Base-by-base conservation (phyloP, 2,329 filamentous ascomycete species). In the Fusarium piperis region DNA sequence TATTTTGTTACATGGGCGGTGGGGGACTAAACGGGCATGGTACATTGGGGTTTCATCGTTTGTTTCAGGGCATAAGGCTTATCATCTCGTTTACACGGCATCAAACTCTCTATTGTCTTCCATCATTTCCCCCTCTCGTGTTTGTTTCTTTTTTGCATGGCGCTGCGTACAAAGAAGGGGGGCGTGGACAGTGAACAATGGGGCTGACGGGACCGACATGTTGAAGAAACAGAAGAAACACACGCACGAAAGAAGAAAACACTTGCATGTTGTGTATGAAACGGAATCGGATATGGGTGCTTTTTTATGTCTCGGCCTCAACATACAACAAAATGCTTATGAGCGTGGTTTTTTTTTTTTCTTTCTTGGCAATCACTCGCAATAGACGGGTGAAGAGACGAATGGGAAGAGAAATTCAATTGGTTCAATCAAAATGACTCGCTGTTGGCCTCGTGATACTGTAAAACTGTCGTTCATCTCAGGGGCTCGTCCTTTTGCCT, bases 161-260 rank as follows among this genome's bases (percentile, higher is more conserved):
- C 73, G 73, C 69, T 65, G 64, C 73, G 59, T 66, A 64, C 64
- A 67, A 71, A 71, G 68, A 70, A 67, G 61, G 65, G 65, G 62
- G 60, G 66, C 65, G 65, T 46, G 68, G 63, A 61, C 65, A 62
- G 67, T 59, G 68, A 48, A 48, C 65, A 53, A 48, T 2, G 23
- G 26, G 20, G 26, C 10, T 39, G 15, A 16, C 15, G 59, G 65
- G 61, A 70, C 53, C 10, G 32, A 33, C 32, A 46, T 28, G 41
- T 46, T 46, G 20, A 26, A 28, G 41, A 28, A 28, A 28, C 41
- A 46, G 41, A n/a, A 46, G 41, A n/a, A 46, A 46, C 41, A 44
- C 65, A 61, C 58, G 58, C 69, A 72, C 65, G 62, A 72, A 62
- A 66, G 51, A 59, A 56, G n/a, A 70, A 20, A 51, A 26, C 41